Conservation (phyloP, 2,329 filamentous ascomycete genomes). For the Dactylellina leptospora region DNA sequence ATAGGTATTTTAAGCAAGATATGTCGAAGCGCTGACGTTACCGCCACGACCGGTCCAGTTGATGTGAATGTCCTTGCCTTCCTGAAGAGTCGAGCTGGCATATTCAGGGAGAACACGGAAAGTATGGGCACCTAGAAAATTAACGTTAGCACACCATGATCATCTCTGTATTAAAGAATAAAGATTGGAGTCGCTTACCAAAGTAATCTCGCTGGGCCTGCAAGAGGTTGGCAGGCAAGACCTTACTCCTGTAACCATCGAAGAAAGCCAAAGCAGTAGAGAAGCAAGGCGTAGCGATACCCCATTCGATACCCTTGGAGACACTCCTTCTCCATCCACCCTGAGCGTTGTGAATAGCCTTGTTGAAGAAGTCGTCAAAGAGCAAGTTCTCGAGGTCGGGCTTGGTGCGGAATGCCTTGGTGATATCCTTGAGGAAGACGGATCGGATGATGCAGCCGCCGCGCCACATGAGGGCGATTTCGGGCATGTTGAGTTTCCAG, state of each 20-base stretch:
- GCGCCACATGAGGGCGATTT: slow-evolving; percentile 99
- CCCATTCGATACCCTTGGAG: slow-evolving; percentile 88
- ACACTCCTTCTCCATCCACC: slow-evolving; percentile 90
- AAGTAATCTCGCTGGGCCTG: slow-evolving; percentile 99
- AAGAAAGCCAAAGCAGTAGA: slow-evolving; percentile 97
- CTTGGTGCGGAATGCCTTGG: slow-evolving; percentile 91
- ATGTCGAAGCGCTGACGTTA: slow-evolving; percentile 95
- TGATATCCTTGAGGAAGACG: slow-evolving; percentile 99
- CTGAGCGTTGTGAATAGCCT: slow-evolving; percentile 97
- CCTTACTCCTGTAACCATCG: slow-evolving; percentile 96
- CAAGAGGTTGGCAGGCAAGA: slow-evolving; percentile 96
- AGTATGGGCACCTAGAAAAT: slow-evolving; percentile 71
- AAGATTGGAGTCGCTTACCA: slow-evolving; percentile 63
- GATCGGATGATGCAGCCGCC: slow-evolving; percentile 99
- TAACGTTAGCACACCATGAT: slow-evolving; percentile 1
- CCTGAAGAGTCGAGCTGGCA: slow-evolving; percentile 80
- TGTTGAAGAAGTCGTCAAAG: slow-evolving; percentile 99
- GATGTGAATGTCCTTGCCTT: slow-evolving; percentile 91
- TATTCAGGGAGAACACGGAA: slow-evolving; percentile 85
- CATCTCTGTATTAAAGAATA: background rate
- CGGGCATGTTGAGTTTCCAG: slow-evolving; percentile 99
- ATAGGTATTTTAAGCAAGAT: slow-evolving; percentile 79
- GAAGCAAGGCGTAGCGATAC: slow-evolving; percentile 96
- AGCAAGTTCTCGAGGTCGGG: slow-evolving; percentile 96
- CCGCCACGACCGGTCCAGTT: slow-evolving; percentile 99